Conservation (phyloP, 257 asterid species). For the Salvia splendens region DNA sequence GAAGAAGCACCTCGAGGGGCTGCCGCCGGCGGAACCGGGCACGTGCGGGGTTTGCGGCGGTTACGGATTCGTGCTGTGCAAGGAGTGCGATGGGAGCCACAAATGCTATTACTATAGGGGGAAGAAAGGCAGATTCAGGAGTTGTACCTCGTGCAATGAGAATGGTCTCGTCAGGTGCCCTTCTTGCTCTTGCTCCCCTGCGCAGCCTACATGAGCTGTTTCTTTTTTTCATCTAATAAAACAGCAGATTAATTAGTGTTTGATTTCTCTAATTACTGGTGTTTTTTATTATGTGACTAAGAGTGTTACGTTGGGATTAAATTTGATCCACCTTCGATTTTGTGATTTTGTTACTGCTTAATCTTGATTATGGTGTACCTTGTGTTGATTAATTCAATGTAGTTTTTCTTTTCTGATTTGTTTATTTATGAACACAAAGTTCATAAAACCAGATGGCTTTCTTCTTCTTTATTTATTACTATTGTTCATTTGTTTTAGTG, state of each 20-base stretch:
- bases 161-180: constrained; percentile 97
- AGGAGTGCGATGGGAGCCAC: constrained; percentile 79
- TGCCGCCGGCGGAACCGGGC: constrained; percentile 54
- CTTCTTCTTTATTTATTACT: too few species aligned
- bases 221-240: not conserved
- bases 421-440: not conserved
- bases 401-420: constrained; percentile 9
- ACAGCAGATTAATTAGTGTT: too few species aligned
- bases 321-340: not conserved
- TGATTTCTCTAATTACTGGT: too few species aligned
- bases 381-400: constrained; percentile 18
- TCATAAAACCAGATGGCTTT: too few species aligned
- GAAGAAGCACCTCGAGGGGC: constrained; percentile 61
- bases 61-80: constrained; percentile 65
- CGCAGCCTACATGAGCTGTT: constrained; percentile 22
- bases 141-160: constrained; percentile 82
- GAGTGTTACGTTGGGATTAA: not conserved
- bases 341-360: not conserved
- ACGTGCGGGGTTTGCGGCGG: constrained; percentile 88
- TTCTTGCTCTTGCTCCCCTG: constrained; percentile 78
- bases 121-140: constrained; percentile 74
- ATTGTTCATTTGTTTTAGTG: too few species aligned
- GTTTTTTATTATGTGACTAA: too few species aligned
- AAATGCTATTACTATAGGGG: constrained; percentile 74
- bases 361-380: constrained; percentile 10